Base-by-base conservation (phyloP, 2,329 filamentous ascomycete genomes). In the Epichloe gansuensis region DNA sequence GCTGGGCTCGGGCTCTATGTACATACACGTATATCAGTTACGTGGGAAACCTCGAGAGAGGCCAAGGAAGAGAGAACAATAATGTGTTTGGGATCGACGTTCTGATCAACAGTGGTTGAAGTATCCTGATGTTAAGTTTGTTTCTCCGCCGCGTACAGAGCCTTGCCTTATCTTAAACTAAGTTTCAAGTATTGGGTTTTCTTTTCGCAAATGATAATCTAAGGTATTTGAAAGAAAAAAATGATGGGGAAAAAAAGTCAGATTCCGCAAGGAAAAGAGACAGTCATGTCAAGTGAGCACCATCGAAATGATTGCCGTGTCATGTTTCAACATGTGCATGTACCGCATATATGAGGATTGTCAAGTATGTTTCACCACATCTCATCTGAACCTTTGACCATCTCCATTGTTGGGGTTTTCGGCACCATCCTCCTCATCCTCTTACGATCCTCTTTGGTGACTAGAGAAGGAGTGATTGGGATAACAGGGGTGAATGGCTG, bases 401-500 rank as follows among this genome's bases (percentile, higher is more conserved):
- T 76, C 60, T 80, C 73, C 62, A 78, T 58, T 0, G 80, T 79
- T 4, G 81, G 82, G 49, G 79, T 82, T 70, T 81, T 81, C 54
- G 79, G 80, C 59, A 82, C 75, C 63, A 82, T 67, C 63, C 76
- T 81, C 72, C 74, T 80, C 75, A 81, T 82, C 64, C 77, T 74
- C 75, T 84, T 88, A 31, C 85, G 71, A 62, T 91, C 86, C 56
- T 80, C 78, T 66, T 76, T 81, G 25, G 82, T 88, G 15, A 88
- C 81, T 46, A 91, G 69, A 21, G 80, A 81, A n/a, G 87, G 86
- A 34, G 87, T 90, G 48, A 91, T 80, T 1, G 87, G 87, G 49
- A 89, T 77, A 47, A 87, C 74, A 1, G 86, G 85, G 6, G 83
- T 86, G 63, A 83, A 87, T 0, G 87, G 87, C 72, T 91, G 87